Evolutionary conservation across 2,329 filamentous ascomycete genomes (phyloP).

Genomic region (Rachicladosporium sp.): DNA sequence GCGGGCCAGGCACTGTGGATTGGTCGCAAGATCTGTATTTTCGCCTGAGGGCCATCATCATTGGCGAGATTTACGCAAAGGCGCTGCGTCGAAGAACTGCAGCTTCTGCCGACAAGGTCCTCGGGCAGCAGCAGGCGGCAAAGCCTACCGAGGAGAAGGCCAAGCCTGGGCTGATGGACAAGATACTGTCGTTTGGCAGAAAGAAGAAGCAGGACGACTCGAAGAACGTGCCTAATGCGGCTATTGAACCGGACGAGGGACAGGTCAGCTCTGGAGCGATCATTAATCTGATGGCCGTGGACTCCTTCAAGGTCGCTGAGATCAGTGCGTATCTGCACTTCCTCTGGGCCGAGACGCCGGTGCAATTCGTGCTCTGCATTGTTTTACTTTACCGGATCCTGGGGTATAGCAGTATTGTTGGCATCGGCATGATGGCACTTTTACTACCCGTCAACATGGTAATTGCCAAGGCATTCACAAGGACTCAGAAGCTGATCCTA

Average conservation of each 20-base stretch:
- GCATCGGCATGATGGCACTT: conserved; percentile 78
- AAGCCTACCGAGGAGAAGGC: conserved; percentile 33
- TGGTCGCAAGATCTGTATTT: conserved; percentile 89
- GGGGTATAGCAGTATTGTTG: conserved; percentile 85
- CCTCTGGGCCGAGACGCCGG: conserved; percentile 80
- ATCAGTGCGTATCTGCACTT: conserved; percentile 93
- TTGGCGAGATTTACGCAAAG: conserved; percentile 96
- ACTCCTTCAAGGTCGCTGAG: conserved; percentile 97
- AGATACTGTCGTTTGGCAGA: conserved; percentile 44
- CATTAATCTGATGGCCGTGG: conserved; percentile 98
- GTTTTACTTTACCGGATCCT: conserved; percentile 78
- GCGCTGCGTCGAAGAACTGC: conserved; percentile 86
- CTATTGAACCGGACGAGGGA: conserved; percentile 13
- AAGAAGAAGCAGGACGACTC: conserved; percentile 44
- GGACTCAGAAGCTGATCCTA: conserved; percentile 81
- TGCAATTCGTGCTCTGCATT: conserved; percentile 73
- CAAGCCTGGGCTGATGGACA: conserved; percentile 32
- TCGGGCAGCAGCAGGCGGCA: conserved; percentile 42
- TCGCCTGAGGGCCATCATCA: conserved; percentile 81
- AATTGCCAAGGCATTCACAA: conserved; percentile 74
- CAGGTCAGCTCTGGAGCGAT: conserved; percentile 95
- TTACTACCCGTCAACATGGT: conserved; percentile 83
- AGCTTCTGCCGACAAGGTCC: conserved; percentile 57
- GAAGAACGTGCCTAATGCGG: conserved; percentile 25
- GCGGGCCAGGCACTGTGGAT: conserved; percentile 86